Conservation (phyloP, 331 rosid genomes). For the Saraca asoca region DNA sequence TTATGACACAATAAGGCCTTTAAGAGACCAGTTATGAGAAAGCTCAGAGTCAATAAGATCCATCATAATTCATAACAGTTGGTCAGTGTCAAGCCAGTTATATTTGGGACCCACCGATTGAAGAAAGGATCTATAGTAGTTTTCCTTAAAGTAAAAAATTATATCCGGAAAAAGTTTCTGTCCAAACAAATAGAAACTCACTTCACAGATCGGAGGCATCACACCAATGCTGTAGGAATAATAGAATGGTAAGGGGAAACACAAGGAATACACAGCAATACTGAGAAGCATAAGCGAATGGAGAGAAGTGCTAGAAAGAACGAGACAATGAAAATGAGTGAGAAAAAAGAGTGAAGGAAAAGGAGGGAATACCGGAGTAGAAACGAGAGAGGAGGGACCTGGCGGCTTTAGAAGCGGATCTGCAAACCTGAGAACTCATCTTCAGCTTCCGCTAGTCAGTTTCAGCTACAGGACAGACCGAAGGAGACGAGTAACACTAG, state of each 20-base stretch:
- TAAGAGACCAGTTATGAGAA: not conserved
- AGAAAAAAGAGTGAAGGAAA: not conserved
- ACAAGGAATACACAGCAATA: not conserved
- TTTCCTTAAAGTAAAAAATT: not conserved
- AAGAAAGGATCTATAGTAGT: not conserved
- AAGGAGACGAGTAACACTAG: not conserved
- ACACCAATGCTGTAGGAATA: not conserved
- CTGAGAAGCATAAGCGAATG: not conserved
- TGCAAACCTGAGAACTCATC: slow-evolving; percentile 66
- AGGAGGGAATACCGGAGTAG: slow-evolving; percentile 46
- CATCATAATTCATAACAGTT: too few relatives aligned
- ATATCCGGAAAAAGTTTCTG: not conserved
- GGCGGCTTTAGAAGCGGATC: slow-evolving; percentile 69
- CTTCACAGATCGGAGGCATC: slow-evolving; percentile 21
- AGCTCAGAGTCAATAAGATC: not conserved
- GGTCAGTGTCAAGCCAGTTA: not conserved
- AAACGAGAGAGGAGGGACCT: slow-evolving; percentile 77
- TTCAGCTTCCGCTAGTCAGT: slow-evolving; percentile 16
- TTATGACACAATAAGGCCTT: not conserved
- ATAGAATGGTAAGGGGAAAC: not conserved
- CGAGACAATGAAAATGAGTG: not conserved
- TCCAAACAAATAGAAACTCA: slow-evolving; percentile 1
- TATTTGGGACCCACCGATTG: not conserved
- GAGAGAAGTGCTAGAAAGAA: not conserved
- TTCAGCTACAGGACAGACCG: too few relatives aligned